Evolutionary conservation across 73 alveolate genomes (phyloP).

Genomic region (Durusdinium trenchii): DNA sequence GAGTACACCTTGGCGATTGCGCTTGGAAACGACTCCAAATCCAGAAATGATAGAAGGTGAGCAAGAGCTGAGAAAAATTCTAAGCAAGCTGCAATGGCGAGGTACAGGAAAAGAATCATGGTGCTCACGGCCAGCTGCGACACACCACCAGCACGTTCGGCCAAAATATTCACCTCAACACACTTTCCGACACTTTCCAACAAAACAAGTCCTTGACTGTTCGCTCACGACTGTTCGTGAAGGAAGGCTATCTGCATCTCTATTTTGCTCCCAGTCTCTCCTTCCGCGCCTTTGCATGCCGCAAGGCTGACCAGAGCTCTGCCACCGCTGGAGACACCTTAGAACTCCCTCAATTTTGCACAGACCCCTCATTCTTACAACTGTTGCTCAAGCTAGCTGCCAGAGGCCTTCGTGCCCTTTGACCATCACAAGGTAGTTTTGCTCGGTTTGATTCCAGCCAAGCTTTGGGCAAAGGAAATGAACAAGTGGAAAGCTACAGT

Average conservation of each 20-base stretch:
- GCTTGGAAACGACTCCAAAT: background rate
- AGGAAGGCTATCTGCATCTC: background rate
- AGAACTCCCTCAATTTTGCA: background rate
- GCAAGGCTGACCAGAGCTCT: constrained; percentile 90
- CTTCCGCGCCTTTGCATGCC: constrained; percentile 65
- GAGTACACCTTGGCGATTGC: constrained; percentile 48
- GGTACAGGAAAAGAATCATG: constrained; percentile 53
- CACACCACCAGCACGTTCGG: constrained; percentile 81
- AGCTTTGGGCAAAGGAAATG: too few species aligned
- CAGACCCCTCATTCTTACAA: too few species aligned
- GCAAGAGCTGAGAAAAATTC: background rate
- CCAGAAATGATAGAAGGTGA: background rate
- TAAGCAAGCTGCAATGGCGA: constrained; percentile 58
- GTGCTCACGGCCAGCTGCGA: constrained; percentile 73
- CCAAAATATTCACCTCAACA: constrained; percentile 57
- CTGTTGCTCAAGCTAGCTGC: too few species aligned
- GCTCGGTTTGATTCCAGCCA: too few species aligned
- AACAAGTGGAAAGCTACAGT: too few species aligned
- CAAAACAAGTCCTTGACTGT: background rate
- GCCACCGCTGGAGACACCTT: constrained; percentile 77
- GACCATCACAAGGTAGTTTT: background rate
- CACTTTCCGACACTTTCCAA: background rate
- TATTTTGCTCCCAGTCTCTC: background rate
- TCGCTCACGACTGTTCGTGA: too few species aligned
- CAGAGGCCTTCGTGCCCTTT: background rate